These are phyloP conservation scores for Sordaria brevicollis DNA, from an alignment of 495 filamentous ascomycete genomes.

Conservation along the genomic window DNA sequence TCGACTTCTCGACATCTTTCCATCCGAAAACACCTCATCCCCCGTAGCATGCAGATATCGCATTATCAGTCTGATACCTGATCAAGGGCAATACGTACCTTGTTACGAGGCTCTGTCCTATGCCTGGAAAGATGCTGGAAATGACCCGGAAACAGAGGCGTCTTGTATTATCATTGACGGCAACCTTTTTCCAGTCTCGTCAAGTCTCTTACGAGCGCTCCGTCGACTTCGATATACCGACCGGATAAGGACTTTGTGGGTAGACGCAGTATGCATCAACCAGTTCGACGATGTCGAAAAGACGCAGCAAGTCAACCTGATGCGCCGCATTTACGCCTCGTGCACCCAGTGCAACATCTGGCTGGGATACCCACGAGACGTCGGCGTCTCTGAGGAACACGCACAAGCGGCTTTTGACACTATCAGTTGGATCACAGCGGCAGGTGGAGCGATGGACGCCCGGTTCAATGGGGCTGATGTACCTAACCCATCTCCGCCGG, in stretches of 20 bases:
- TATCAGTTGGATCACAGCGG: background rate
- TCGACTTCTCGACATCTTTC: background rate
- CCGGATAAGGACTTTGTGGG: background rate
- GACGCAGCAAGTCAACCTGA: background rate
- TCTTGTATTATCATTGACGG: background rate
- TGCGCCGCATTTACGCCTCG: background rate
- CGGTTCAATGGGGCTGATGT: background rate
- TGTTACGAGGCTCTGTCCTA: background rate
- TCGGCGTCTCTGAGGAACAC: background rate
- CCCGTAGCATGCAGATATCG: background rate
- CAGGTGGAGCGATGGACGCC: background rate
- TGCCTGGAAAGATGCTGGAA: background rate
- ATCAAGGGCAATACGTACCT: background rate
- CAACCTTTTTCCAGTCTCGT: background rate
- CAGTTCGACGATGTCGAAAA: background rate
- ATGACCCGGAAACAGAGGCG: background rate
- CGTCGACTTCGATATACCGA: background rate
- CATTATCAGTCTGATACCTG: background rate
- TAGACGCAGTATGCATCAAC: background rate
- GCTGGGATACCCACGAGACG: background rate
- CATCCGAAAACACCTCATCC: background rate
- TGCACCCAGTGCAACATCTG: background rate
- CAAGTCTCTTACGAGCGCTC: background rate
- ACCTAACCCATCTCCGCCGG: background rate
- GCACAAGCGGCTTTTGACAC: background rate